Conservation (phyloP, 208 protist species). For the Tritrichomonas foetus region DNA sequence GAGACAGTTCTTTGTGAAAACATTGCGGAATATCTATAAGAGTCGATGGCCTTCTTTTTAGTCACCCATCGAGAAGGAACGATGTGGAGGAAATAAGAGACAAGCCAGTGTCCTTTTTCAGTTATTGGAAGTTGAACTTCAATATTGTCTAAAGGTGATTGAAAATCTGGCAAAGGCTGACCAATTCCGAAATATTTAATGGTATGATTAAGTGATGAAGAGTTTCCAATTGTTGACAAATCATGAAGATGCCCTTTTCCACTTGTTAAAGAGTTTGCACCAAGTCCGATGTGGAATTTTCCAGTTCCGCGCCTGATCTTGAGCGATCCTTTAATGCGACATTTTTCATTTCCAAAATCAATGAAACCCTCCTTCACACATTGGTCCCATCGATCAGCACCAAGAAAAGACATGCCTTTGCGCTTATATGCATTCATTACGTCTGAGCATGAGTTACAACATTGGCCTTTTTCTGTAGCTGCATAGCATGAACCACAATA, state of each 20-base stretch:
- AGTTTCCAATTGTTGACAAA: background rate
- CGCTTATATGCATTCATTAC: background rate
- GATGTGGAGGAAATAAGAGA: background rate
- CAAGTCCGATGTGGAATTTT: background rate
- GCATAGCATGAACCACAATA: background rate
- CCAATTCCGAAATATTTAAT: background rate
- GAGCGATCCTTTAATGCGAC: background rate
- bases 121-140: background rate
- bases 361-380: background rate
- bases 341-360: background rate
- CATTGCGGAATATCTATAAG: background rate
- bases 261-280: background rate
- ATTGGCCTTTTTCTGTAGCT: background rate
- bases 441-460: background rate
- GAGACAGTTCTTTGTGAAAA: background rate
- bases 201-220: background rate
- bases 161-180: background rate
- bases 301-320: background rate
- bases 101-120: background rate
- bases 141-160: background rate
- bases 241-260: background rate
- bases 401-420: background rate
- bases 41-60: background rate
- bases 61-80: background rate
- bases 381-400: background rate